Percentiles rank a stretch among this genome's conserved stretches.
Evolutionary conservation across 78 protist genomes (phyloP).

Genomic region (Emiliania huxleyi): DNA sequence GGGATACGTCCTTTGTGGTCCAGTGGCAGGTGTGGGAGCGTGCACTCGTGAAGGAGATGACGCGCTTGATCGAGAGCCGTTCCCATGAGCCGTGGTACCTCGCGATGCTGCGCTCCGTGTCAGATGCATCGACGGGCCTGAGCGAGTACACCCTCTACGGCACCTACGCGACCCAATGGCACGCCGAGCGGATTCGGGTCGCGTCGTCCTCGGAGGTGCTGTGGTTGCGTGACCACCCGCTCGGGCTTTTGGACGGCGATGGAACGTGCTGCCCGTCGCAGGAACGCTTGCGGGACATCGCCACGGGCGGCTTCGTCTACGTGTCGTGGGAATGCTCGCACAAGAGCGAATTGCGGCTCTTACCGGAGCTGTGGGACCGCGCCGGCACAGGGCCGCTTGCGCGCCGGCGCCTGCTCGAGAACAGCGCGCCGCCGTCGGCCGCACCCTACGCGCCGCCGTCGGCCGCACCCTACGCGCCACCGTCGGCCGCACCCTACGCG

Average conservation of each 20-base stretch:
- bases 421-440: not conserved
- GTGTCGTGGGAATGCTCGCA: not conserved
- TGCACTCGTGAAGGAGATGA: not conserved
- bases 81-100: not conserved
- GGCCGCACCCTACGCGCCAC: not conserved
- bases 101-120: not conserved
- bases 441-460: not conserved
- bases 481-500: not conserved
- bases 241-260: not conserved
- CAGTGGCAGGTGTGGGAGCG: not conserved
- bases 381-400: not conserved
- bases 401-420: not conserved
- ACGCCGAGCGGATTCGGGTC: not conserved
- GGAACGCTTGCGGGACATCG: not conserved
- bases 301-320: not conserved
- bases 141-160: not conserved
- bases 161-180: not conserved
- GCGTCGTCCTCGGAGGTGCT: not conserved
- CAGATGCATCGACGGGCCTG: not conserved
- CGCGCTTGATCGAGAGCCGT: not conserved
- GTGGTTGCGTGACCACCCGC: not conserved
- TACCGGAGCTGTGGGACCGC: not conserved
- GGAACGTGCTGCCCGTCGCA: not conserved
- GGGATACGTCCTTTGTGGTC: not conserved
- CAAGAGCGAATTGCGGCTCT: not conserved